phyloP scores from a whole-genome alignment of 148 eudicot genomes.

The Rhododendron williamsianum region DNA sequence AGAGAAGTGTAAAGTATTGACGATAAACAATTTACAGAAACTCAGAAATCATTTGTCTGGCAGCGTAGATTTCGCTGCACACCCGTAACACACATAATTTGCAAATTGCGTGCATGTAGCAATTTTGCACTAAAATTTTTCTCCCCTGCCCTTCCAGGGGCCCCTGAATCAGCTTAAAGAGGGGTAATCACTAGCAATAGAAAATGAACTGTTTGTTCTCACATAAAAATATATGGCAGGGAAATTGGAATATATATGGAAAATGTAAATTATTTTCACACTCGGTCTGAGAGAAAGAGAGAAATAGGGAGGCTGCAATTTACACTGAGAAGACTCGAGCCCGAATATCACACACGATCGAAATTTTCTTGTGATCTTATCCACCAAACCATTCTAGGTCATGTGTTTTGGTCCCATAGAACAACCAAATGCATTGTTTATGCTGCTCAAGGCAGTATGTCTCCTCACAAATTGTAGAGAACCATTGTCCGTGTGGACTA shows the following conservation, averaged over 20 bases:
- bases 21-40: background rate
- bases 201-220: no score
- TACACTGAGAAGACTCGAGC: no score
- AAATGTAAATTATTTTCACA: background rate
- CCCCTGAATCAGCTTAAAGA: no score
- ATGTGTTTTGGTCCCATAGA: background rate
- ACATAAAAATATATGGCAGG: background rate
- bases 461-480: background rate
- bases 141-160: no score
- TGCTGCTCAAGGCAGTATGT: background rate
- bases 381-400: background rate
- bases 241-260: background rate
- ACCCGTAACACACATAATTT: background rate
- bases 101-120: background rate
- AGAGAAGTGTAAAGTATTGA: background rate
- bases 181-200: no score
- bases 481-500: background rate
- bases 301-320: background rate
- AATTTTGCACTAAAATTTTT: no score
- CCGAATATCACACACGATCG: no score
- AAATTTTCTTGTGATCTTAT: no score
- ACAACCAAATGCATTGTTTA: background rate
- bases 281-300: background rate
- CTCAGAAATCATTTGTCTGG: background rate
- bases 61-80: background rate